Percentiles rank a stretch among this genome's conserved stretches.
These are phyloP conservation scores for Komagataella pseudopastoris DNA, from an alignment of 805 yeast species.

Conservation along the genomic window DNA sequence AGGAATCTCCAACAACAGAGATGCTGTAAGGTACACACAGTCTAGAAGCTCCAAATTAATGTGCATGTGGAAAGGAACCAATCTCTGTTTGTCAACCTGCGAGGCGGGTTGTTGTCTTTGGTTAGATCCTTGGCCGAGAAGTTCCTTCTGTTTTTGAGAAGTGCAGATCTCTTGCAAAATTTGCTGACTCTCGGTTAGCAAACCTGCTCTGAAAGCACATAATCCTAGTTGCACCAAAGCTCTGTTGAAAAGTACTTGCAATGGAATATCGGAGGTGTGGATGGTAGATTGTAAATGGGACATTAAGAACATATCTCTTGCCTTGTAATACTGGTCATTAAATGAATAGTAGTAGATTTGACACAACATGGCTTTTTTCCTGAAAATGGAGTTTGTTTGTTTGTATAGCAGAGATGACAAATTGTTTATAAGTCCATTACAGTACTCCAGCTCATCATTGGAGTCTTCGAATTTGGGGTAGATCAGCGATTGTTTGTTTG, in stretches of 20 bases:
- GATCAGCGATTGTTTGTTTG: slow-evolving; percentile 20
- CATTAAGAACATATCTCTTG: slow-evolving; percentile 77
- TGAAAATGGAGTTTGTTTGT: slow-evolving; percentile 54
- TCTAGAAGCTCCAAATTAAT: slow-evolving; percentile 91
- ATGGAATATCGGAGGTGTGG: slow-evolving; percentile 68
- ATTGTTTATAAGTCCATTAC: slow-evolving; percentile 46
- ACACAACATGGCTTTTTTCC: slow-evolving; percentile 73
- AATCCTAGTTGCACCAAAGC: slow-evolving; percentile 92
- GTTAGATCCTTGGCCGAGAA: slow-evolving; percentile 83
- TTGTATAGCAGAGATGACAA: slow-evolving; percentile 53
- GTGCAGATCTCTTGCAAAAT: slow-evolving; percentile 79
- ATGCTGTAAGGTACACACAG: slow-evolving; percentile 83
- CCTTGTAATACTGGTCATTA: slow-evolving; percentile 69
- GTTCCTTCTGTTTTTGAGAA: slow-evolving; percentile 76
- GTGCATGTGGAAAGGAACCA: slow-evolving; percentile 97
- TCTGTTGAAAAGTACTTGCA: slow-evolving; percentile 91
- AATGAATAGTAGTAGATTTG: slow-evolving; percentile 87
- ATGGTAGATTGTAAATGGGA: slow-evolving; percentile 79
- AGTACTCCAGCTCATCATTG: slow-evolving; percentile 18
- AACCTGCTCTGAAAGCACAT: slow-evolving; percentile 86
- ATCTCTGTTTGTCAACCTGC: slow-evolving; percentile 27
- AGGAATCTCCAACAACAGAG: slow-evolving; percentile 86
- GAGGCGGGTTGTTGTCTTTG: slow-evolving; percentile 36
- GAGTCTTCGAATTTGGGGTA: slow-evolving; percentile 16
- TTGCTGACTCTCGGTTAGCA: slow-evolving; percentile 77